Evolutionary conservation across 805 yeast genomes (phyloP), one percentile per base, ranked within the genome.

Genomic region (Kluyveromyces wickerhamii): DNA sequence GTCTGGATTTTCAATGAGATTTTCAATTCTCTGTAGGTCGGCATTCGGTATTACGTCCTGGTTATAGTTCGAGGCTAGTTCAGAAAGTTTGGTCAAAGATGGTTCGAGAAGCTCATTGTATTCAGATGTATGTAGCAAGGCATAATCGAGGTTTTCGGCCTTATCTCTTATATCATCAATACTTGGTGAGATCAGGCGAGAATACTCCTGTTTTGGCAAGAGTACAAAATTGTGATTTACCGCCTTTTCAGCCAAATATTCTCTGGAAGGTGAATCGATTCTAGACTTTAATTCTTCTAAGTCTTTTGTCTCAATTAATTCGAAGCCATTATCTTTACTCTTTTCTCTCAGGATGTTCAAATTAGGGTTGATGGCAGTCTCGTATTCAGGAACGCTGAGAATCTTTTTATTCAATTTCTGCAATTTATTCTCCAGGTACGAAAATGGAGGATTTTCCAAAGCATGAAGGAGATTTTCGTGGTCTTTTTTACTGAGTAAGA

Each of bases 281-380:
- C 5, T 16, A 5, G 5, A 12, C 19, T 17, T 35, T 16, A 29
- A 17, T 3, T 22, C 15, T 7, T 34, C 26, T 33, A 44, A 46
- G 12, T 39, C 44, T 5, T 34, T 25, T 4, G 27, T 27, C 4
- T 39, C 17, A n/a, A 54, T 22, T 4, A 46, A 39, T 5, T 31
- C 34, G 17, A 42, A 36, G 9, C 57, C 58, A 20, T 44, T 21
- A 4, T 24, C 19, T 1, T 19, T 22, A 10, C 44, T 44, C 15
- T 41, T 33, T 14, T 36, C 36, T 4, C 25, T 30, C 30, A 45
- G 22, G 11, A 27, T 36, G 11, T 38, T 43, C 8, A 19, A 7
- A 9, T 29, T 31, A n/a, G 49, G 49, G 3, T 33, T 27, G 10
- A 22, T 16, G 12, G 23, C 22, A 13, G 7, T 21, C 5, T 26